Evolutionary conservation across 1,139 yeast genomes (phyloP), one percentile per base, ranked within the genome.

Genomic region (Saccharomyces hybrid): DNA sequence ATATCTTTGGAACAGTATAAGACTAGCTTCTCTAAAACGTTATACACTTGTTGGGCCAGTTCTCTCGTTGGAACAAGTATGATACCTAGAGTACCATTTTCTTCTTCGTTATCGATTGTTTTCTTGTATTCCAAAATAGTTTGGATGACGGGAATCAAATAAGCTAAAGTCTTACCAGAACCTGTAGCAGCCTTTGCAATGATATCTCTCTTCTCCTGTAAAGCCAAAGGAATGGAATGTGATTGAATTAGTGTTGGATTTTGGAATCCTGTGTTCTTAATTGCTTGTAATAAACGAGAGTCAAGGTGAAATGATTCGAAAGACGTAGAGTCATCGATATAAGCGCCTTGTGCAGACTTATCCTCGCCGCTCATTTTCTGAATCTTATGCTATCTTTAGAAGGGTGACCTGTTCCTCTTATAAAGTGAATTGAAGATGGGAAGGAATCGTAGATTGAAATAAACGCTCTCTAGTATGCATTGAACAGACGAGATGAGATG

Each of bases 181-280:
- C 96, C 96, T 1, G 96, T 89, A 44, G 87, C 82, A 16, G 96
- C 96, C 64, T 87, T 81, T 31, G 96, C 96, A 41, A 89, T 85
- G 59, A 89, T 84, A 67, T 89, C 96, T 71, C 90, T 82, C 64
- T 84, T 85, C 61, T 88, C 95, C 61, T 88, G 88, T 53, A 93
- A 72, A 1, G 98, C 96, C 53, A 93, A 74, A 32, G 96, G 96
- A 56, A 93, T 88, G 13, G 96, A 89, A 69, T 84, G 85, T 6
- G 95, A 82, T 73, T 93, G 99, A 53, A 93, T 86, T 56, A 88
- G 77, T 1, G 98, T 95, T 9, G 98, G 98, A 65, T 84, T 83
- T 56, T 78, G 81, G 72, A 84, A 90, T 4, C 96, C 96, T 56
- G 90, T 74, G 62, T 83, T 83, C 61, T 85, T 87, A 53, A 93